phyloP scores from a whole-genome alignment of 169 alveolate species.

The Plasmodium gonderi region DNA sequence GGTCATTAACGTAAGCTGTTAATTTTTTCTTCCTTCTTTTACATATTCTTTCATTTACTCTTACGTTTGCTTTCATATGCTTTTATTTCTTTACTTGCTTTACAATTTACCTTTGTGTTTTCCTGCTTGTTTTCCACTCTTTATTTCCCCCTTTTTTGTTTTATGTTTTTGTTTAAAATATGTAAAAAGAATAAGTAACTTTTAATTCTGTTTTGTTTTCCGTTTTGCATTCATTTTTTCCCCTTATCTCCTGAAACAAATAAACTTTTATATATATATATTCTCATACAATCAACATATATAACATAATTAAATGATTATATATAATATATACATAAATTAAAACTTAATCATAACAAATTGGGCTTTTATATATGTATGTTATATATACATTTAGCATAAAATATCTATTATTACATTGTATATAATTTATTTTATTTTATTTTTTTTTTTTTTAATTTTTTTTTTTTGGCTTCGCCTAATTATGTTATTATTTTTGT shows the following conservation, averaged over 20 bases:
- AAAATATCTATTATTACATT: too few relatives aligned
- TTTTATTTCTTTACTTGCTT: not conserved
- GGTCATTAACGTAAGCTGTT: not conserved
- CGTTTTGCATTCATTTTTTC: not conserved
- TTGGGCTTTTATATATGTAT: not conserved
- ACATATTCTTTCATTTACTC: not conserved
- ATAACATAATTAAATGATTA: too few relatives aligned
- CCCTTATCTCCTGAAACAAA: slow-evolving; percentile 17
- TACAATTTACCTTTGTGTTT: not conserved
- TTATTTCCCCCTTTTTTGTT: not conserved
- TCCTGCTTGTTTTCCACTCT: not conserved
- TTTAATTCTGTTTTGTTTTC: not conserved
- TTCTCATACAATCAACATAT: not conserved
- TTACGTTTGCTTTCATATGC: not conserved
- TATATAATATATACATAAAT: too few relatives aligned
- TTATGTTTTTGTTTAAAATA: not conserved
- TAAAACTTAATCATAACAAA: not conserved
- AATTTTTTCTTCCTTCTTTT: not conserved
- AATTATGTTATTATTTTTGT: not conserved
- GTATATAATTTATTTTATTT: not conserved
- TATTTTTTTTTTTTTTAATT: not conserved
- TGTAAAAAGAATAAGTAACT: not conserved
- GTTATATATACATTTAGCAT: not conserved
- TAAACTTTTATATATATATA: not conserved
- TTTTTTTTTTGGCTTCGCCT: not conserved